These are phyloP conservation scores for Vickermania ingenoplastis DNA, from an alignment of 208 protist species.

Conservation along the genomic window DNA sequence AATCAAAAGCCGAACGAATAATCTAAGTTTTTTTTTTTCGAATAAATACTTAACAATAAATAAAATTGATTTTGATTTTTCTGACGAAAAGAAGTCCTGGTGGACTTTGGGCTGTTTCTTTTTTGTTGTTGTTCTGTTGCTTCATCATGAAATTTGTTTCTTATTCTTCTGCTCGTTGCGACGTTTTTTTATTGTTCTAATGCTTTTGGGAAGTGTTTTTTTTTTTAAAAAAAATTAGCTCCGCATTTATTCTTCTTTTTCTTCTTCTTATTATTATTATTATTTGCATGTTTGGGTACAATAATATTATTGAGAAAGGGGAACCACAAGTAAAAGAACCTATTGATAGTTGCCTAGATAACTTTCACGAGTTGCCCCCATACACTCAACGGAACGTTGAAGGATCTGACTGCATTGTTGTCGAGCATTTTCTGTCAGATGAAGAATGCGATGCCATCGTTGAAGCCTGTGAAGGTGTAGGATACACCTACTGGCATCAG, in stretches of 20 bases:
- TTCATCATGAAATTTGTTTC: too few species aligned
- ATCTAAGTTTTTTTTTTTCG: slow-evolving; percentile 7
- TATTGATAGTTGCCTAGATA: slow-evolving; percentile 40
- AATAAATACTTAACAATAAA: too few species aligned
- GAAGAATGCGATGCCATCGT: slow-evolving; percentile 64
- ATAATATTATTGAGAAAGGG: slow-evolving; percentile 81
- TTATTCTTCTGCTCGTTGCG: too few species aligned
- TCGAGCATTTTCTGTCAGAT: slow-evolving; percentile 65
- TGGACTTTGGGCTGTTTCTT: too few species aligned
- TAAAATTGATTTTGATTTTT: too few species aligned
- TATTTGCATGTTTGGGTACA: slow-evolving; percentile 83
- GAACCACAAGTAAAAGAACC: slow-evolving; percentile 57
- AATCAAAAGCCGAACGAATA: neutral
- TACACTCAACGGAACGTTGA: neutral
- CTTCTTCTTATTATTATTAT: too few species aligned
- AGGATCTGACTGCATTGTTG: slow-evolving; percentile 60
- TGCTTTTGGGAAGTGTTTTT: too few species aligned
- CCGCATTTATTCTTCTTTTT: too few species aligned
- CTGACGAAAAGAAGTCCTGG: too few species aligned
- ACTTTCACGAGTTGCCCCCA: neutral
- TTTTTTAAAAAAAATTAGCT: too few species aligned
- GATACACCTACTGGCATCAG: slow-evolving; percentile 76
- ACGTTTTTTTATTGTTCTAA: too few species aligned
- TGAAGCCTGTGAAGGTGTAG: slow-evolving; percentile 56
- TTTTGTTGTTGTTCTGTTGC: too few species aligned